Evolutionary conservation across 441 rosid species (phyloP).

Genomic region (Bruguiera hainesii): DNA sequence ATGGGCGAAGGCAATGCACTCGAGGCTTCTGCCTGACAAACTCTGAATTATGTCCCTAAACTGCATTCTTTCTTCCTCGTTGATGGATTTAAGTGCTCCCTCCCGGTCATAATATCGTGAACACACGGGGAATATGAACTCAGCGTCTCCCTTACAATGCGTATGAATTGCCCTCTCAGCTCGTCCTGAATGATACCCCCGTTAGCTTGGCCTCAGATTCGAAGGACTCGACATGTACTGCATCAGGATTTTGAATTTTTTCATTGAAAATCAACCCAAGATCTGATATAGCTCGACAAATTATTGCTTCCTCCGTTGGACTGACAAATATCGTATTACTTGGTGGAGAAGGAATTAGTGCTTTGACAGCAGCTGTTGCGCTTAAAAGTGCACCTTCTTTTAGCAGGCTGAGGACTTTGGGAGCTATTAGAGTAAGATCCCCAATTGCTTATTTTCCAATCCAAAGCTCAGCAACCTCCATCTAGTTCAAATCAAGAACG

Average conservation of each 20-base stretch:
- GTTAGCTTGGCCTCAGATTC: too few species aligned
- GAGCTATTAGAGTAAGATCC: background rate
- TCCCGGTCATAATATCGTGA: background rate
- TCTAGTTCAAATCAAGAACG: background rate
- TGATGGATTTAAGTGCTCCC: background rate
- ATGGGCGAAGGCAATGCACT: background rate
- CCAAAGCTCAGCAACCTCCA: constrained; percentile 8
- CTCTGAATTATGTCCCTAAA: background rate
- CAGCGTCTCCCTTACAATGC: background rate
- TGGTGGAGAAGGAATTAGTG: background rate
- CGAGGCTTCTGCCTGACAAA: background rate
- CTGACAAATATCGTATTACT: background rate
- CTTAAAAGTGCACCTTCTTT: background rate
- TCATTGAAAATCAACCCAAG: background rate
- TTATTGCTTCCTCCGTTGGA: background rate
- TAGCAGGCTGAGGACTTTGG: background rate
- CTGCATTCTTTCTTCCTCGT: background rate
- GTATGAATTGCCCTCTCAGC: background rate
- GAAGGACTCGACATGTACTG: too few species aligned
- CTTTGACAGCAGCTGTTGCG: too few species aligned
- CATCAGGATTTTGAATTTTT: background rate
- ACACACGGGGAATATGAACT: background rate
- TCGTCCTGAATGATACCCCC: background rate
- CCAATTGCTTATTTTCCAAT: background rate
- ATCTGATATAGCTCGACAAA: background rate